phyloP scores from a whole-genome alignment of 805 yeast species.

The Myxozyma monticola region DNA sequence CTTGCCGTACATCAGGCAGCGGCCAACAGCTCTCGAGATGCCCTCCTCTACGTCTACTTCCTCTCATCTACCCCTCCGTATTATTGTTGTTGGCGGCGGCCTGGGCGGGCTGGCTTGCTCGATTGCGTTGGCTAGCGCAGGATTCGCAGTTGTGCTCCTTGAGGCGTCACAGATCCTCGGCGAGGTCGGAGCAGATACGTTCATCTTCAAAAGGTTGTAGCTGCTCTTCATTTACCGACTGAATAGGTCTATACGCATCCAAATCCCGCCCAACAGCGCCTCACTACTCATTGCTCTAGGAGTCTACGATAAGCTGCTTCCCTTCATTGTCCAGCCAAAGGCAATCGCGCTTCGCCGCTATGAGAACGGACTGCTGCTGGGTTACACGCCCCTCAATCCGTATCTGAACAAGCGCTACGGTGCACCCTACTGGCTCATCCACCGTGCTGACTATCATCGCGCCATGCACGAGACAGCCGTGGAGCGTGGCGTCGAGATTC shows the following conservation, averaged over 20 bases:
- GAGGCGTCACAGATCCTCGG: slow-evolving; percentile 36
- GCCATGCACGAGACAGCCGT: slow-evolving; percentile 1
- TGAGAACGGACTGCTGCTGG: not conserved
- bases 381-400: slow-evolving; percentile 4
- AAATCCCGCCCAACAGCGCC: slow-evolving; percentile 38
- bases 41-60: no score
- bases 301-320: slow-evolving; percentile 18
- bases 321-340: not conserved
- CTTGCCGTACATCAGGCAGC: no score
- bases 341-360: not conserved
- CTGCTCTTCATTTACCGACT: no score
- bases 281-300: slow-evolving; percentile 34
- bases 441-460: slow-evolving; percentile 15
- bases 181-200: no score
- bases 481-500: slow-evolving; percentile 6
- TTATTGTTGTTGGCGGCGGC: slow-evolving; percentile 39
- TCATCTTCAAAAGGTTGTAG: no score
- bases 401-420: slow-evolving; percentile 2
- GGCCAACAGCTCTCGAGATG: no score
- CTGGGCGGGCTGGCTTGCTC: slow-evolving; percentile 40
- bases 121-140: slow-evolving; percentile 33
- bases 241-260: no score
- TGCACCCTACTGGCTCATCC: slow-evolving; percentile 6
- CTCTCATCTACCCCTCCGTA: no score
- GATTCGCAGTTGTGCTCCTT: slow-evolving; percentile 35